These are phyloP conservation scores for Solanum medicagineum DNA, from an alignment of 257 asterid genomes.

Conservation along the genomic window DNA sequence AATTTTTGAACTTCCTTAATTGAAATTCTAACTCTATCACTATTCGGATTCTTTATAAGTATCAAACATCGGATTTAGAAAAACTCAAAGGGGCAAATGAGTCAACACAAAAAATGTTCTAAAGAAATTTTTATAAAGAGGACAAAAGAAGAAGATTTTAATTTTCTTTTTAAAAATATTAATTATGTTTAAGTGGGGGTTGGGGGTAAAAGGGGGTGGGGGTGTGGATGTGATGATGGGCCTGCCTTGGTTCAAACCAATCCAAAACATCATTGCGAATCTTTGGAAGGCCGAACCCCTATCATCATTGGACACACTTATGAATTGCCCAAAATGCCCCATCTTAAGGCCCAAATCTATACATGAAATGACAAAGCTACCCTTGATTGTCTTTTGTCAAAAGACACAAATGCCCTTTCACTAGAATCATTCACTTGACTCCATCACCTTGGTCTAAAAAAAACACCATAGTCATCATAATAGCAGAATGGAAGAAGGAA, in stretches of 20 bases:
- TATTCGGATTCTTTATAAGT: background rate
- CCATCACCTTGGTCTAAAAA: conserved; percentile 20
- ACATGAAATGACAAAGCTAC: background rate
- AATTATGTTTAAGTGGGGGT: background rate
- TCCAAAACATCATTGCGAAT: conserved; percentile 84
- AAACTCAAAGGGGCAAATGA: background rate
- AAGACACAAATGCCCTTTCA: conserved; percentile 18
- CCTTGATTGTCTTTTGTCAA: background rate
- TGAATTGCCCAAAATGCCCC: conserved; percentile 24
- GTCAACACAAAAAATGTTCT: background rate
- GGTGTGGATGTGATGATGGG: conserved; percentile 44
- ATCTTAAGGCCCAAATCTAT: background rate
- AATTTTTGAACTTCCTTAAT: too few species aligned
- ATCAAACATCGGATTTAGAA: background rate
- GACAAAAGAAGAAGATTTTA: background rate
- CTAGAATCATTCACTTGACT: conserved; percentile 56
- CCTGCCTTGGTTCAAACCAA: conserved; percentile 59
- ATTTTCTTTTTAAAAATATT: conserved; percentile 3
- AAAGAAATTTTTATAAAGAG: background rate
- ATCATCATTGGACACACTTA: conserved; percentile 15
- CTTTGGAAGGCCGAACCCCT: conserved; percentile 44
- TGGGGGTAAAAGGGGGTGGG: background rate
- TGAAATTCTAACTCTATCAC: too few species aligned
- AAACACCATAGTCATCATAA: conserved; percentile 27
- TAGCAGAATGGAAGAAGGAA: conserved; percentile 3